A percentile compares a stretch with the other conserved stretches of the same genome.
These are phyloP conservation scores for Skeletonema potamos DNA, from an alignment of 108 stramenopile species.

Conservation along the genomic window DNA sequence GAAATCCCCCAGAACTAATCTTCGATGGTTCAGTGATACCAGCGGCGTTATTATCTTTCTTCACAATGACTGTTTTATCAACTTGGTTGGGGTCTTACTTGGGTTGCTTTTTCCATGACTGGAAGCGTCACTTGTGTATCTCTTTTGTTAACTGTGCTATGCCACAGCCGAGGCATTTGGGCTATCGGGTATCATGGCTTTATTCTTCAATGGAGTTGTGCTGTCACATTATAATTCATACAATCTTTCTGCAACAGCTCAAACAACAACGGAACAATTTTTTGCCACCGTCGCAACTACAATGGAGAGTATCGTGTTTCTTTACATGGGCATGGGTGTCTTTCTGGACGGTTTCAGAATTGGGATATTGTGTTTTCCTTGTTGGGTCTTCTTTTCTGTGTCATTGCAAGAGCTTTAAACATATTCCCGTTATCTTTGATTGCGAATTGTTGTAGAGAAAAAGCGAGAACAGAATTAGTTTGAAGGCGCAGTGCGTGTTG, in stretches of 20 bases:
- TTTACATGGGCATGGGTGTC: slow-evolving; percentile 97
- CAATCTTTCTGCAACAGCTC: slow-evolving; percentile 85
- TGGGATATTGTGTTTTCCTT: slow-evolving; percentile 80
- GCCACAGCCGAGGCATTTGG: slow-evolving; percentile 88
- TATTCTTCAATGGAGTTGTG: slow-evolving; percentile 95
- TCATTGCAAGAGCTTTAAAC: slow-evolving; percentile 83
- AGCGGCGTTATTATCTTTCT: slow-evolving; percentile 70
- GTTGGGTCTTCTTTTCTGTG: slow-evolving; percentile 82
- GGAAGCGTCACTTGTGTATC: slow-evolving; percentile 92
- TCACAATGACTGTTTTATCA: slow-evolving; percentile 53
- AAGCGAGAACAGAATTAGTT: slow-evolving; percentile 55
- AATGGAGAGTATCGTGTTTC: slow-evolving; percentile 93
- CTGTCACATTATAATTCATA: slow-evolving; percentile 95
- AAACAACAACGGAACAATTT: slow-evolving; percentile 89
- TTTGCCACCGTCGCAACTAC: slow-evolving; percentile 91
- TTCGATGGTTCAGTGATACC: slow-evolving; percentile 67
- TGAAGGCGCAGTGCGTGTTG: slow-evolving; percentile 88
- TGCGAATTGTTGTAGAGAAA: slow-evolving; percentile 79
- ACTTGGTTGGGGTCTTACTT: slow-evolving; percentile 82
- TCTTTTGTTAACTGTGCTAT: slow-evolving; percentile 95
- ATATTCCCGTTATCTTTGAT: slow-evolving; percentile 90
- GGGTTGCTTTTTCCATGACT: slow-evolving; percentile 91
- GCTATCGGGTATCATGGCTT: slow-evolving; percentile 93
- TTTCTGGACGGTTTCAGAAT: slow-evolving; percentile 81
- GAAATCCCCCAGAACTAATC: slow-evolving; percentile 70